phyloP scores from a whole-genome alignment of 495 filamentous ascomycete species.

The Aspergillus asperescens region DNA sequence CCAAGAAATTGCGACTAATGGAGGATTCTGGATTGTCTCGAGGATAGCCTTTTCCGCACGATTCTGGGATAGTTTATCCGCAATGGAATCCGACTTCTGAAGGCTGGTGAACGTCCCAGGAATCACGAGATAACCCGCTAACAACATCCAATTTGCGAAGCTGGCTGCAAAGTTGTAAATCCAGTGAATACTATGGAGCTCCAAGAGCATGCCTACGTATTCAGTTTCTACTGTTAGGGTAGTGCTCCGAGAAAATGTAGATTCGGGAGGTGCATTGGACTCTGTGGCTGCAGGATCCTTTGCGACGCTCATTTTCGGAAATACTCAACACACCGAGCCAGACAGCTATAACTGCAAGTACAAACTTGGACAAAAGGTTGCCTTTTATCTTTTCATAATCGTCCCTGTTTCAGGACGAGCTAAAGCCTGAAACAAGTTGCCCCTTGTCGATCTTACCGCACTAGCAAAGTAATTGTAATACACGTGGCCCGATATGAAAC shows the following conservation, averaged over 20 bases:
- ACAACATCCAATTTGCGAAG: constrained; percentile 24
- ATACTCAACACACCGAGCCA: neutral
- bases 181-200: constrained; percentile 14
- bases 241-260: neutral
- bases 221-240: constrained; percentile 5
- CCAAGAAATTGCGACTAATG: constrained; percentile 23
- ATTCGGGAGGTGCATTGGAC: neutral
- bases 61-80: constrained; percentile 10
- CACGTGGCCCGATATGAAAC: too few relatives aligned
- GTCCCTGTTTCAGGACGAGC: too few relatives aligned
- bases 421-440: too few relatives aligned
- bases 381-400: neutral
- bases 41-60: constrained; percentile 12
- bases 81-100: constrained; percentile 19
- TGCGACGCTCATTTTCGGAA: neutral
- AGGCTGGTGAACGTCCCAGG: constrained; percentile 35
- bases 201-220: constrained; percentile 8
- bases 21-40: constrained; percentile 21
- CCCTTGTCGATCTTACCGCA: too few relatives aligned
- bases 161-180: constrained; percentile 14
- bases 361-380: too few relatives aligned
- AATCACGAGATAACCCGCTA: constrained; percentile 34
- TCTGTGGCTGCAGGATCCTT: neutral
- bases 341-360: too few relatives aligned
- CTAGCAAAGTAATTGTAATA: too few relatives aligned